Conservation (phyloP, 495 filamentous ascomycete genomes). For the Penicillium mononematosum region DNA sequence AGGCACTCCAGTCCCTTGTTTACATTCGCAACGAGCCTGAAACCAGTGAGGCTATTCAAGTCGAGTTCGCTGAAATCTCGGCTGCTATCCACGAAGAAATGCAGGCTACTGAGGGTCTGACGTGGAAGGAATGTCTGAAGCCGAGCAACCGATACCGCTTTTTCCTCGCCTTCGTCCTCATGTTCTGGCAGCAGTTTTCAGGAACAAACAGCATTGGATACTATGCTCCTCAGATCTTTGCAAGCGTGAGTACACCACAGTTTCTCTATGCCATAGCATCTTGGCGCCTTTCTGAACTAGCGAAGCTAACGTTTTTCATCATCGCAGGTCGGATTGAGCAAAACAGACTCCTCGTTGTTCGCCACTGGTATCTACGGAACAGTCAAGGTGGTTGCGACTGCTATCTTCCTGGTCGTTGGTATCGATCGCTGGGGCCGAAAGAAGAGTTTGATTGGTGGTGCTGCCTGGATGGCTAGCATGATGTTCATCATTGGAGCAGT, state of each 20-base stretch:
- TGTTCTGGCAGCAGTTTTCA: slow-evolving; percentile 55
- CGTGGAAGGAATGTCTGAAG: slow-evolving; percentile 40
- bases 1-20: slow-evolving; percentile 45
- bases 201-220: slow-evolving; percentile 53
- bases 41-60: slow-evolving; percentile 37
- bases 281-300: background rate
- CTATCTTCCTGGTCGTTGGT: slow-evolving; percentile 62
- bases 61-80: slow-evolving; percentile 66
- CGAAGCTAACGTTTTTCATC: background rate
- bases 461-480: slow-evolving; percentile 60
- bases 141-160: slow-evolving; percentile 45
- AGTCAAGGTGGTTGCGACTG: slow-evolving; percentile 57
- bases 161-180: slow-evolving; percentile 43
- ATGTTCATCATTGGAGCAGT: slow-evolving; percentile 84
- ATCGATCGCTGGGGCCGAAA: slow-evolving; percentile 69
- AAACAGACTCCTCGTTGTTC: slow-evolving; percentile 47
- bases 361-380: slow-evolving; percentile 53
- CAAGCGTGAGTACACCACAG: slow-evolving; percentile 21
- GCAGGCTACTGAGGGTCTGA: slow-evolving; percentile 37
- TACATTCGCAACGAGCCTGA: slow-evolving; percentile 44
- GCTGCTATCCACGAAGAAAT: slow-evolving; percentile 43
- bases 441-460: slow-evolving; percentile 66
- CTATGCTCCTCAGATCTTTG: slow-evolving; percentile 53
- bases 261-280: background rate
- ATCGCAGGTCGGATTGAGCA: slow-evolving; percentile 35